phyloP scores from a whole-genome alignment of 805 yeast species.

The Komagataella populi region DNA sequence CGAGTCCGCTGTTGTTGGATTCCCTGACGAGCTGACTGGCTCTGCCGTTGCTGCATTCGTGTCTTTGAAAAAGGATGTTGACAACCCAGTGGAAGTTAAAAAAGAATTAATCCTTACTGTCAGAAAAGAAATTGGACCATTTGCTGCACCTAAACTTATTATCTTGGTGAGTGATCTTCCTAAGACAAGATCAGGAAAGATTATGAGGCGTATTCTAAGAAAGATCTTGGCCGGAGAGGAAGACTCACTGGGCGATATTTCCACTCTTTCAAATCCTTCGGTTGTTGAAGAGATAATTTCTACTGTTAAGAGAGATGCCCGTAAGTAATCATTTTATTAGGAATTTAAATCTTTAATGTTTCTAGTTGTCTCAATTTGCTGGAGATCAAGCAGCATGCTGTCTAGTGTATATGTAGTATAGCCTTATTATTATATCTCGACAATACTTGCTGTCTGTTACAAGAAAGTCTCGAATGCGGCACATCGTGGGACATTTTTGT shows the following conservation, averaged over 20 bases:
- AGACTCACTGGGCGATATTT: conserved; percentile 69
- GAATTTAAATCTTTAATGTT: neutral
- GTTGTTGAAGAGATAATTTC: conserved; percentile 55
- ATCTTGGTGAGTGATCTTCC: conserved; percentile 67
- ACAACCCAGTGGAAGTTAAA: conserved; percentile 39
- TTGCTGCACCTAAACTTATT: conserved; percentile 72
- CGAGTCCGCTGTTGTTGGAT: conserved; percentile 78
- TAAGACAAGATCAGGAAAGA: conserved; percentile 78
- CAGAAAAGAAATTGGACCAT: conserved; percentile 72
- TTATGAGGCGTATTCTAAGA: conserved; percentile 77
- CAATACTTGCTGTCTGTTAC: no score
- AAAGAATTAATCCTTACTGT: conserved; percentile 57
- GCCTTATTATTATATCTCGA: no score
- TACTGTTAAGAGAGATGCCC: conserved; percentile 21
- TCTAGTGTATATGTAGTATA: no score
- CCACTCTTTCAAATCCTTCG: conserved; percentile 67
- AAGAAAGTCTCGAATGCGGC: no score
- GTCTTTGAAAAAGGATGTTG: conserved; percentile 38
- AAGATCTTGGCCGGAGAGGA: conserved; percentile 64
- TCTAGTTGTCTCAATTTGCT: neutral
- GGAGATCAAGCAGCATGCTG: no score
- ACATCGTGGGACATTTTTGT: no score
- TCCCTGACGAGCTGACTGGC: conserved; percentile 73
- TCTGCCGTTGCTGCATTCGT: conserved; percentile 80
- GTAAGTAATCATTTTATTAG: neutral